A percentile compares a stretch with the other conserved stretches of the same genome.
Conservation (phyloP, 352 stramenopile genomes). For the Pythium aphanidermatum region DNA sequence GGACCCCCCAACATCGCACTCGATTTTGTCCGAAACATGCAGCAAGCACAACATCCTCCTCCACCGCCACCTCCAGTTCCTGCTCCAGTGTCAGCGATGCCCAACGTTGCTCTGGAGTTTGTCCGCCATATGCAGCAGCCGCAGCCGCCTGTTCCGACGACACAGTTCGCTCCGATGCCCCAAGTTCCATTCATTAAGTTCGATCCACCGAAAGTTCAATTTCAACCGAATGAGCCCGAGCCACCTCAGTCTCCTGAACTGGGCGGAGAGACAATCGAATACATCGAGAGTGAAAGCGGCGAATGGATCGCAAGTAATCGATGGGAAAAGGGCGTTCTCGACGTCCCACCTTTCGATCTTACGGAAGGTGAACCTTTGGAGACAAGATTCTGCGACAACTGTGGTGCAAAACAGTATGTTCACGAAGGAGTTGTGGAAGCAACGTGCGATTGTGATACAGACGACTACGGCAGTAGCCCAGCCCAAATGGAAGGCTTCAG, state of each 20-base stretch:
- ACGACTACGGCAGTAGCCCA: conserved; percentile 13
- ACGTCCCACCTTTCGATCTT: conserved; percentile 8
- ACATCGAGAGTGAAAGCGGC: conserved; percentile 49
- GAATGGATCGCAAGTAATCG: conserved; percentile 52
- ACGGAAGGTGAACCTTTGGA: conserved; percentile 8
- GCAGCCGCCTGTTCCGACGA: too few relatives aligned
- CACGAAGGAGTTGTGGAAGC: conserved; percentile 34
- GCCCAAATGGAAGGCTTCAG: too few relatives aligned
- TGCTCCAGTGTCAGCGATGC: neutral
- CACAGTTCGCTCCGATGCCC: too few relatives aligned
- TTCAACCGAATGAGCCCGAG: conserved; percentile 11
- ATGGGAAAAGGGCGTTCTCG: conserved; percentile 17
- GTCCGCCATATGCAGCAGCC: conserved; percentile 1
- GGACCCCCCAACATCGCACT: conserved; percentile 4
- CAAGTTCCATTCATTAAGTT: neutral
- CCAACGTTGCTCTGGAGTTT: conserved; percentile 4
- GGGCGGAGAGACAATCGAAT: conserved; percentile 38
- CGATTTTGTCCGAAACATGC: neutral
- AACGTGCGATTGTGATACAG: conserved; percentile 37
- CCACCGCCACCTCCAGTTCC: neutral
- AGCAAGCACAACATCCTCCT: neutral
- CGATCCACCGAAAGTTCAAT: too few relatives aligned
- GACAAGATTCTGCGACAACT: conserved; percentile 34
- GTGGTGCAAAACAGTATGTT: conserved; percentile 37
- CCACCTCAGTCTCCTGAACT: conserved; percentile 11